A percentile compares a stretch with the other conserved stretches of the same genome.
These are phyloP conservation scores for Carex kokanica DNA, from an alignment of 176 grass and related monocot species.

Conservation along the genomic window DNA sequence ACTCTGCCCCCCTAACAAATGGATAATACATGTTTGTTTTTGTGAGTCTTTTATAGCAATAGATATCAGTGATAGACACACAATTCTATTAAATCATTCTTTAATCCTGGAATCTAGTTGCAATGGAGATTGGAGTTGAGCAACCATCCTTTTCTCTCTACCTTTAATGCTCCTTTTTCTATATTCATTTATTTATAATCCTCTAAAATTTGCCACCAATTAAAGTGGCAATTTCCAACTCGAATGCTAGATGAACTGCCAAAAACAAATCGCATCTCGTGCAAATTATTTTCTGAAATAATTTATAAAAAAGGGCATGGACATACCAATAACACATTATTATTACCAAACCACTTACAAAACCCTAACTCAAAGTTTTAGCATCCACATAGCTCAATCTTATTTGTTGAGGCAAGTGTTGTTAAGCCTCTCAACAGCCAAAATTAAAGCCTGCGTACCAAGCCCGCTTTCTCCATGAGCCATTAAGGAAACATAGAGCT, in stretches of 20 bases:
- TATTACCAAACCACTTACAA: neutral
- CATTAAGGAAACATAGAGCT: constrained; percentile 77
- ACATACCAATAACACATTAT: neutral
- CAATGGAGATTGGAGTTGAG: neutral
- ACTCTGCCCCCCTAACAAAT: neutral
- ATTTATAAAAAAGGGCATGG: neutral
- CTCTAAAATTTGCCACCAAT: neutral
- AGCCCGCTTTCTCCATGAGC: constrained; percentile 78
- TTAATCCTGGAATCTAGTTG: neutral
- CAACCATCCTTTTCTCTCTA: neutral
- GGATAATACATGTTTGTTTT: neutral
- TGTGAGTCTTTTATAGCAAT: neutral
- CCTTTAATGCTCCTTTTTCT: neutral
- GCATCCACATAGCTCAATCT: constrained; percentile 11
- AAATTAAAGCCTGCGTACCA: constrained; percentile 80
- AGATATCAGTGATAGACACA: neutral
- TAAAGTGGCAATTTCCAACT: neutral
- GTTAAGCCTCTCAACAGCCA: constrained; percentile 74
- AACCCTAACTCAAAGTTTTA: too few species aligned
- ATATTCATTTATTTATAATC: neutral
- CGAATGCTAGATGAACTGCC: neutral
- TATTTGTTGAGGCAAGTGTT: constrained; percentile 68
- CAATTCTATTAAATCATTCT: neutral
- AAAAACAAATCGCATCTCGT: neutral
- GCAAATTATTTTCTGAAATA: neutral